phyloP scores from a whole-genome alignment of 2,329 filamentous ascomycete genomes.

The Allantophomopsis lycopodina region DNA sequence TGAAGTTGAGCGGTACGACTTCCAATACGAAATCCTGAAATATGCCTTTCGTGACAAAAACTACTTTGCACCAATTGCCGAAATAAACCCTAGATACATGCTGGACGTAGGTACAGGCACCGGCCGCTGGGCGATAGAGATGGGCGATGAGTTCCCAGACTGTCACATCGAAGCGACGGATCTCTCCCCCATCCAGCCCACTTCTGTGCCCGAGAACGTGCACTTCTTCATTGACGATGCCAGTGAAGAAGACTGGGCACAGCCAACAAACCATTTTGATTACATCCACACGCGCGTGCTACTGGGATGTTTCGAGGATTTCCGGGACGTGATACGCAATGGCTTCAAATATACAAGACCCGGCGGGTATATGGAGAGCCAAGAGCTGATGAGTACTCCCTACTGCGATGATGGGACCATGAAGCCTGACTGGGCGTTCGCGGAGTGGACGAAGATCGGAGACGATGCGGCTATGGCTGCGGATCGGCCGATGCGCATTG shows the following conservation, averaged over 20 bases:
- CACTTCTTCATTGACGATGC: slow-evolving; percentile 43
- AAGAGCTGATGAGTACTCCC: slow-evolving; percentile 6
- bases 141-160: slow-evolving; percentile 45
- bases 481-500: slow-evolving; percentile 24
- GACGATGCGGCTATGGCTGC: slow-evolving; percentile 9
- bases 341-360: slow-evolving; percentile 6
- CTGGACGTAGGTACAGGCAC: slow-evolving; percentile 35
- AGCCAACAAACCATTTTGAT: slow-evolving; percentile 32
- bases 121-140: slow-evolving; percentile 51
- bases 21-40: slow-evolving; percentile 30
- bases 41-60: slow-evolving; percentile 22
- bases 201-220: slow-evolving; percentile 54
- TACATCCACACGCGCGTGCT: slow-evolving; percentile 42
- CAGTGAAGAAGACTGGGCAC: slow-evolving; percentile 25
- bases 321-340: slow-evolving; percentile 19
- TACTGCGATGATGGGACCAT: slow-evolving; percentile 31
- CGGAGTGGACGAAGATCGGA: slow-evolving; percentile 3
- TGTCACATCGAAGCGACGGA: slow-evolving; percentile 18
- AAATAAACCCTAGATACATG: slow-evolving; percentile 20
- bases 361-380: slow-evolving; percentile 10
- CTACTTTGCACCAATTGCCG: slow-evolving; percentile 25
- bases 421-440: slow-evolving; percentile 20
- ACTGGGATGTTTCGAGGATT: slow-evolving; percentile 40
- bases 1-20: slow-evolving; percentile 30
- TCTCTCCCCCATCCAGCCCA: slow-evolving; percentile 7